These are phyloP conservation scores for Aspergillus fijiensis DNA, from an alignment of 2,329 filamentous ascomycete genomes.

Conservation along the genomic window DNA sequence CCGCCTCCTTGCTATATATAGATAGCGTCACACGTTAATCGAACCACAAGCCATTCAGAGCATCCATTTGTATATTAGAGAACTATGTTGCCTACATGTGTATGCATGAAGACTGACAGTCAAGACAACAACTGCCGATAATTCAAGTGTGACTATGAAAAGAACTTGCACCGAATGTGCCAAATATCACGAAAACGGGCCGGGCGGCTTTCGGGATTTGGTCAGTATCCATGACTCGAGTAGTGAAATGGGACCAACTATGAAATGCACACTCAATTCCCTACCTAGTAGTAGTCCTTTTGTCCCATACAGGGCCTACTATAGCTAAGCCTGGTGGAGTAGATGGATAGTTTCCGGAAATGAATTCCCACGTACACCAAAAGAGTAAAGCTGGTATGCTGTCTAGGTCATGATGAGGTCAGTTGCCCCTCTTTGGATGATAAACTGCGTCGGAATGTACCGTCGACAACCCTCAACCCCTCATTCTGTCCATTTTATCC, in stretches of 20 bases:
- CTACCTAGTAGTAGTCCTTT: not conserved
- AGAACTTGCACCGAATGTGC: not conserved
- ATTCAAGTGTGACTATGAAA: not conserved
- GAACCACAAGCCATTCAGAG: not conserved
- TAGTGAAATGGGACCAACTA: not conserved
- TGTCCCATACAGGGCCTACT: not conserved
- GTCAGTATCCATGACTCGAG: not conserved
- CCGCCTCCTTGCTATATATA: conserved; percentile 20
- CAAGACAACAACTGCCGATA: not conserved
- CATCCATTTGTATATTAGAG: conserved; percentile 5
- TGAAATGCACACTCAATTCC: too few species aligned
- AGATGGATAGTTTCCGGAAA: not conserved
- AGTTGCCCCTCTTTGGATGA: not conserved
- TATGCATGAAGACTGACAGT: not conserved
- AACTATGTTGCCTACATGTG: conserved; percentile 15
- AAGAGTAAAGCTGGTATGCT: not conserved
- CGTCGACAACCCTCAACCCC: not conserved
- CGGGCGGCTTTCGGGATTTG: too few species aligned
- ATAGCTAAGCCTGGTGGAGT: not conserved
- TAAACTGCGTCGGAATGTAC: not conserved
- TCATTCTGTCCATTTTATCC: not conserved
- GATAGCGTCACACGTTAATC: conserved; percentile 3
- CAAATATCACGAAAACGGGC: not conserved
- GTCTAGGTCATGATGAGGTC: conserved; percentile 14
- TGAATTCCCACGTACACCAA: not conserved